Conservation (phyloP, 345 rosid species). For the Moricandia arvensis region DNA sequence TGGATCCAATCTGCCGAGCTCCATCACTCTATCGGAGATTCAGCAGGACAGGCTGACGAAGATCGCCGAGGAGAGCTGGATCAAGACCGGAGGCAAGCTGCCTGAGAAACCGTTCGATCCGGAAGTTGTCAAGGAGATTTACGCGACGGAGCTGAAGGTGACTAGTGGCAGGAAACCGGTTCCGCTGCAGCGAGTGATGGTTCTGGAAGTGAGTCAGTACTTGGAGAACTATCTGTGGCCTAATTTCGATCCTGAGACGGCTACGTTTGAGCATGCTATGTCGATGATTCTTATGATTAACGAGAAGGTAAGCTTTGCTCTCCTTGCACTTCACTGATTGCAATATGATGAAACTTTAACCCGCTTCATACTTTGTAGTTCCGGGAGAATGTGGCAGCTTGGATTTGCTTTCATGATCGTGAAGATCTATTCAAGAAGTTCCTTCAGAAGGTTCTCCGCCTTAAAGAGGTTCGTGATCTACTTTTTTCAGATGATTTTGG, state of each 20-base stretch:
- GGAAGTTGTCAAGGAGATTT: constrained; percentile 81
- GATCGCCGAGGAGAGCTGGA: constrained; percentile 83
- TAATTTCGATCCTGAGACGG: constrained; percentile 71
- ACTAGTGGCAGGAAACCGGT: constrained; percentile 77
- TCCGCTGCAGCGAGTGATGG: constrained; percentile 90
- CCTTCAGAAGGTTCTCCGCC: constrained; percentile 73
- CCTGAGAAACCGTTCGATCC: constrained; percentile 62
- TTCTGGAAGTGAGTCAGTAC: constrained; percentile 94
- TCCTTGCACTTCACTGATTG: neutral
- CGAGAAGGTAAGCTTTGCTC: constrained; percentile 51
- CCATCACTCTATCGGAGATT: constrained; percentile 85
- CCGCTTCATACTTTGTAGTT: constrained; percentile 40
- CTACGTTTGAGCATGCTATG: constrained; percentile 91
- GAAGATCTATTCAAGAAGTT: constrained; percentile 72
- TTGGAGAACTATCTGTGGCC: constrained; percentile 97
- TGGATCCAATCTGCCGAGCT: constrained; percentile 64
- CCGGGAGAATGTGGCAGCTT: no score
- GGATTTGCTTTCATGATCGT: constrained; percentile 85
- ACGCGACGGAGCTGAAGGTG: constrained; percentile 71
- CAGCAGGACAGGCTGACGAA: constrained; percentile 84
- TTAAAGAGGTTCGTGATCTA: constrained; percentile 75
- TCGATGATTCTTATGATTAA: constrained; percentile 97
- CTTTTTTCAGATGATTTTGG: neutral
- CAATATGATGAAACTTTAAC: neutral
- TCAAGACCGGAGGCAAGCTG: constrained; percentile 42